Conservation (phyloP, 345 rosid species). For the Anacardium occidentale region DNA sequence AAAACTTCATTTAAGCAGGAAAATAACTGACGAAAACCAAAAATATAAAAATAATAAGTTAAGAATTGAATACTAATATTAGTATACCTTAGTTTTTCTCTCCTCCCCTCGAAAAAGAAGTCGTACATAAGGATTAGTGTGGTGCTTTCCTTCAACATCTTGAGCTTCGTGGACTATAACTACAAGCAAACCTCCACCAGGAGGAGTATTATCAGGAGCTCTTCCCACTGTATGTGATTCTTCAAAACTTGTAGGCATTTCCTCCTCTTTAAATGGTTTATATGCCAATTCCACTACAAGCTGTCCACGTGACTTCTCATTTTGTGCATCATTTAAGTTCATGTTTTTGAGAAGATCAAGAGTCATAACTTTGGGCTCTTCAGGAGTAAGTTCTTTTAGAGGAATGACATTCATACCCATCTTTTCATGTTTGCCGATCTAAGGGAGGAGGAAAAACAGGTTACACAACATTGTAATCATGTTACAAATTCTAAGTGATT, state of each 20-base stretch:
- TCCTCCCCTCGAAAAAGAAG: constrained; percentile 78
- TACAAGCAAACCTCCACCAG: constrained; percentile 79
- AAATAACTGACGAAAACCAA: not conserved
- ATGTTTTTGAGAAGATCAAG: constrained; percentile 68
- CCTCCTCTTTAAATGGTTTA: constrained; percentile 82
- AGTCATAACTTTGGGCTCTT: constrained; percentile 62
- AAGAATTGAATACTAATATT: too few species aligned
- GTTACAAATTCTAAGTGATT: not conserved
- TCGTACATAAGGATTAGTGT: constrained; percentile 75
- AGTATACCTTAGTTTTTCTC: constrained; percentile 66
- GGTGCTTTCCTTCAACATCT: constrained; percentile 93
- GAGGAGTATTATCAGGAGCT: constrained; percentile 86
- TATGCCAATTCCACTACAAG: constrained; percentile 67
- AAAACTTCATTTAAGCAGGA: too few species aligned
- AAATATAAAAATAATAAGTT: not conserved
- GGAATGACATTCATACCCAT: constrained; percentile 85
- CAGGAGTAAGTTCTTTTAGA: constrained; percentile 72
- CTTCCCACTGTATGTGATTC: constrained; percentile 50
- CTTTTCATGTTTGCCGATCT: constrained; percentile 92
- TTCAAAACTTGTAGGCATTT: constrained; percentile 47
- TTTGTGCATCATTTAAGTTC: constrained; percentile 56
- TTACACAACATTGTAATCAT: constrained; percentile 1
- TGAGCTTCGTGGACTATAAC: constrained; percentile 81
- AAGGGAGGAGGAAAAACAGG: constrained; percentile 11
- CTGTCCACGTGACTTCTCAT: constrained; percentile 75